Evolutionary conservation across 805 yeast genomes (phyloP), one percentile per base, ranked within the genome.

Genomic region (Isabelozyma gotoi): DNA sequence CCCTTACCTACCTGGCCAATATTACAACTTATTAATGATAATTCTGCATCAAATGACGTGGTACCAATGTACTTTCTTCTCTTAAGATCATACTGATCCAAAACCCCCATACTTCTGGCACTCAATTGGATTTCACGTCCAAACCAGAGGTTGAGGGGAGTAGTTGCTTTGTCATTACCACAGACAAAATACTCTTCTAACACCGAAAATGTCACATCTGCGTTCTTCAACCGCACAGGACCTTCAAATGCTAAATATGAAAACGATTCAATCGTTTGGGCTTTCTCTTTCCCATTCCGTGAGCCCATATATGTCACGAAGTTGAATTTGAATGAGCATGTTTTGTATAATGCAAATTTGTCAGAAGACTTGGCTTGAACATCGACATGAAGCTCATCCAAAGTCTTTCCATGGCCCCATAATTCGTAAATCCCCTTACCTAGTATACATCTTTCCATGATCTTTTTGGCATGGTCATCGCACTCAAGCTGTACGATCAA

Each of bases 21-120:
- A 56, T 92, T 94, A 56, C 96, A 87, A 21, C 95, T 85, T 12
- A 91, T 85, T 38, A 94, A 66, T 0, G 97, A 82, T 46, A 94
- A 68, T 59, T 94, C 98, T 1, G 97, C 96, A 53, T 94, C 99
- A 65, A 94, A 94, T 14, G 97, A 88, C 0, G 99, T 94, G 5
- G 99, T 94, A 2, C 99, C 99, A 44, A 88, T 91, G 57, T 86
- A 90, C 41, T 82, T 84, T 56, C 99, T 76, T 53, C 83, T 81
- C 59, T 84, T 85, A 48, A 94, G 73, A 57, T 90, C 96, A 55
- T 85, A 88, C 42, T 73, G 77, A 49, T 92, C 98, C 47, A 89
- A 72, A 2, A 83, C 73, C 20, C 82, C 82, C 7, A 77, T 68
- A 4, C 76, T 66, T 52, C 96, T 75, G 11, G 84, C 82, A 49